Conservation (phyloP, 768 basidiomycete genomes). For the Lactifluus pinguis region DNA sequence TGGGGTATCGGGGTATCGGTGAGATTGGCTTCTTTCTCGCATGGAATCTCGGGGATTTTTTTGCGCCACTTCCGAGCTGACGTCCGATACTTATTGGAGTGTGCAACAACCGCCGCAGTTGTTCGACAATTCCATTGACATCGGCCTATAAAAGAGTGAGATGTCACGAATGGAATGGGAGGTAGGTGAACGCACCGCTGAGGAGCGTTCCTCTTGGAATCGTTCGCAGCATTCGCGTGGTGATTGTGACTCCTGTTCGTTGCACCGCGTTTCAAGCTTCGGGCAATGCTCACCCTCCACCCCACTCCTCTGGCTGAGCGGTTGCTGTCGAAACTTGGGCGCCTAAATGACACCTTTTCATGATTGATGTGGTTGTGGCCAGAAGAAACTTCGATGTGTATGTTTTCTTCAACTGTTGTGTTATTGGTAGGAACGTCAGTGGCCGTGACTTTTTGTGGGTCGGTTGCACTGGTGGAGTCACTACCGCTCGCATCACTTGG, state of each 20-base stretch:
- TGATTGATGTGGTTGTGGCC: conserved; percentile 62
- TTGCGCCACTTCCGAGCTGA: background rate
- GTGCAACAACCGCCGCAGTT: conserved; percentile 38
- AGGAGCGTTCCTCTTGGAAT: conserved; percentile 52
- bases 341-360: conserved; percentile 58
- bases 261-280: conserved; percentile 47
- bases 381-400: conserved; percentile 70
- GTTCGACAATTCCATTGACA: conserved; percentile 53
- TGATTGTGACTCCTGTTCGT: conserved; percentile 38
- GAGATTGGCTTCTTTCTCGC: background rate
- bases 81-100: background rate
- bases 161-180: background rate
- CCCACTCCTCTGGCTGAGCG: conserved; percentile 36
- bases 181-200: conserved; percentile 26
- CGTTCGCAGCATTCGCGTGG: conserved; percentile 58
- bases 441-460: conserved; percentile 64
- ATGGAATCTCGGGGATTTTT: background rate
- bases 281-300: conserved; percentile 26
- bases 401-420: conserved; percentile 93
- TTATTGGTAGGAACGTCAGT: conserved; percentile 91
- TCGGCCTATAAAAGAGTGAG: conserved; percentile 37
- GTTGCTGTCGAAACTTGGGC: conserved; percentile 58
- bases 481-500: conserved; percentile 46
- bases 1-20: background rate
- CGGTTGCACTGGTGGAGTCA: conserved; percentile 39